Base-by-base conservation (phyloP, 2,329 filamentous ascomycete genomes). In the Penicillium aurantiogriseum region DNA sequence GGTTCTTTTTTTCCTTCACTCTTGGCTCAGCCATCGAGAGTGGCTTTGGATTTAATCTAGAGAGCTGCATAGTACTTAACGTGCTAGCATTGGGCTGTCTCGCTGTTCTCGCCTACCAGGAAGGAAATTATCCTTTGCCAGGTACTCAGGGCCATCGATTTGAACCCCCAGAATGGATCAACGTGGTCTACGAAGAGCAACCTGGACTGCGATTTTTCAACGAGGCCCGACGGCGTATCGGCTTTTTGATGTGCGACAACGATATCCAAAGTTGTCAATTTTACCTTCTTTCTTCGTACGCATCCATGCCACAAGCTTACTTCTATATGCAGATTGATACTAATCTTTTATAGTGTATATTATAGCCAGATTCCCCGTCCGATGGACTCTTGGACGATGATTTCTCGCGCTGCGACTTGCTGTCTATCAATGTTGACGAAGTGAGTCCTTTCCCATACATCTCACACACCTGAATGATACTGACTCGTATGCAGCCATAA, bases 181-280 rank as follows among this genome's bases (percentile, higher is more conserved):
- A 64, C 23, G 72, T 75, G 19, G 69, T 75, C 8, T 69, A 68
- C 43, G 73, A 73, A 58, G 74, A 78, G 33, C 76, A 76, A 23
- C 70, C 79, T 3, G 81, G 81, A 0, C 62, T 83, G 39, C 78
- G 76, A 27, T 83, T 83, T 61, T 82, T 83, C 69, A 83, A 83
- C 54, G 81, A 83, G 65, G 80, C 80, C 7, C 77, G 81, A 19
- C 78, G 77, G 56, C 76, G 81, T 5, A 77, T 81, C 58, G 81
- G 81, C 2, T 81, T 82, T 59, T 69, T 82, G 62, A 79, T 81
- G 71, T 78, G 76, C 51, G 77, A 80, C 54, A 80, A 79, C 39
- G 77, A 80, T 48, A 63, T 83, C 5, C 79, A 80, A 62, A 77
- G 77, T 35, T 82, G 79, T 57, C 81, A 83, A 62, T 82, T 80